Percentiles rank a stretch among this genome's conserved stretches.
phyloP scores from a whole-genome alignment of 106 monocot species.

The Narthecium ossifragum region DNA sequence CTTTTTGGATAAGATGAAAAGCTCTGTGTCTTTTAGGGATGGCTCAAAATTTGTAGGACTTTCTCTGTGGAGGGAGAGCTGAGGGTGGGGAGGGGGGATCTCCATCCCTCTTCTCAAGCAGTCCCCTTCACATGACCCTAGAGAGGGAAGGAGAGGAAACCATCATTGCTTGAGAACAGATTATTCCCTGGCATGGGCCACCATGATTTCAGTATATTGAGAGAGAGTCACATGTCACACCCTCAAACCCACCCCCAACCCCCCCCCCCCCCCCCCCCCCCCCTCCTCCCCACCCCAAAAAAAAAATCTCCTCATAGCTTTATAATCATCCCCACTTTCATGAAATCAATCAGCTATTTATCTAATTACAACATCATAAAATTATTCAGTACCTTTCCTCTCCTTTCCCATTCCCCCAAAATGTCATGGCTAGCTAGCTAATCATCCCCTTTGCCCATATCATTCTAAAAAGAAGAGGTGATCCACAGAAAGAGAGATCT shows the following conservation, averaged over 20 bases:
- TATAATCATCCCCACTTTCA: slow-evolving; percentile 15
- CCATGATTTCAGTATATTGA: slow-evolving; percentile 41
- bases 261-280: neutral
- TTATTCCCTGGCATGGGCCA: slow-evolving; percentile 45
- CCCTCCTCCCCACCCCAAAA: too few relatives aligned
- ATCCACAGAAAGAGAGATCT: slow-evolving; percentile 3
- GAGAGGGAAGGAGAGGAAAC: slow-evolving; percentile 11
- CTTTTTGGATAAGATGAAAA: slow-evolving; percentile 21
- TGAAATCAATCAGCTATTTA: slow-evolving; percentile 25
- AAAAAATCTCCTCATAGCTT: too few relatives aligned
- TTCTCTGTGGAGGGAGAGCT: neutral
- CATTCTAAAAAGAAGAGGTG: slow-evolving; percentile 35
- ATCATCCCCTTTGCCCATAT: slow-evolving; percentile 19
- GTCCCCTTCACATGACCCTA: slow-evolving; percentile 14
- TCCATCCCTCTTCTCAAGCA: neutral
- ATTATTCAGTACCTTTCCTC: slow-evolving; percentile 1
- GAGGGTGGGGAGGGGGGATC: neutral
- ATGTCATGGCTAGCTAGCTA: slow-evolving; percentile 15
- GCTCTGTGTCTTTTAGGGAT: slow-evolving; percentile 28
- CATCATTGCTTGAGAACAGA: slow-evolving; percentile 41
- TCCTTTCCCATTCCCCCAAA: slow-evolving; percentile 12
- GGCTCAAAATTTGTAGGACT: neutral
- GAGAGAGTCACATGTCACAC: slow-evolving; percentile 34
- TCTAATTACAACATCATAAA: neutral
- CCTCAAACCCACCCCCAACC: neutral